A percentile compares a stretch with the other conserved stretches of the same genome.
Evolutionary conservation across 768 basidiomycete genomes (phyloP).

Genomic region (Termitomyces bulborhizus): DNA sequence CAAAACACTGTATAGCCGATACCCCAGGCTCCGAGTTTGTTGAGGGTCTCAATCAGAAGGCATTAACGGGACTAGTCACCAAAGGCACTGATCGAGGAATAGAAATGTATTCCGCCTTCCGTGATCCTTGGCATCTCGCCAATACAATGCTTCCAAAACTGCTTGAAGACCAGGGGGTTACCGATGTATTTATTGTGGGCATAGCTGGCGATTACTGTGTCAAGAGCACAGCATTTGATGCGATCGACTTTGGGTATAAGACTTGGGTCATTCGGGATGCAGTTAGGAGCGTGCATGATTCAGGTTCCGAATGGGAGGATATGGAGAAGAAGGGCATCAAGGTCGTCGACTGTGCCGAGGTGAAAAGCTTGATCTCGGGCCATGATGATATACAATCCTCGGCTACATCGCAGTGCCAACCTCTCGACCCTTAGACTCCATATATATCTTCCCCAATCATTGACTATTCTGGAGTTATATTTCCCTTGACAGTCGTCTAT

Average conservation of each 20-base stretch:
- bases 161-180: slow-evolving; percentile 37
- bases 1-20: slow-evolving; percentile 68
- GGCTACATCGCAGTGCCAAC: too few relatives aligned
- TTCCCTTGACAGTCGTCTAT: not conserved
- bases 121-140: slow-evolving; percentile 44
- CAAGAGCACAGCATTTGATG: slow-evolving; percentile 49
- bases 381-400: too few relatives aligned
- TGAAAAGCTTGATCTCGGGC: slow-evolving; percentile 13
- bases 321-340: slow-evolving; percentile 29
- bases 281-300: slow-evolving; percentile 34
- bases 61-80: slow-evolving; percentile 35
- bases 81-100: slow-evolving; percentile 55
- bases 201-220: slow-evolving; percentile 82
- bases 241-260: slow-evolving; percentile 40
- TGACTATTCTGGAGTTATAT: not conserved
- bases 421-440: too few relatives aligned
- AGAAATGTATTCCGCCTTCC: slow-evolving; percentile 82
- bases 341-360: slow-evolving; percentile 23
- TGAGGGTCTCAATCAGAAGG: slow-evolving; percentile 34
- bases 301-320: slow-evolving; percentile 29
- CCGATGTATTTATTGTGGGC: slow-evolving; percentile 57
- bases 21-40: slow-evolving; percentile 59
- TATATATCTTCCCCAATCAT: too few relatives aligned
- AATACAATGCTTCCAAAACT: slow-evolving; percentile 41
- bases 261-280: slow-evolving; percentile 46